Conservation (phyloP, 2,329 filamentous ascomycete genomes). For the Cryoendolithus antarcticus region DNA sequence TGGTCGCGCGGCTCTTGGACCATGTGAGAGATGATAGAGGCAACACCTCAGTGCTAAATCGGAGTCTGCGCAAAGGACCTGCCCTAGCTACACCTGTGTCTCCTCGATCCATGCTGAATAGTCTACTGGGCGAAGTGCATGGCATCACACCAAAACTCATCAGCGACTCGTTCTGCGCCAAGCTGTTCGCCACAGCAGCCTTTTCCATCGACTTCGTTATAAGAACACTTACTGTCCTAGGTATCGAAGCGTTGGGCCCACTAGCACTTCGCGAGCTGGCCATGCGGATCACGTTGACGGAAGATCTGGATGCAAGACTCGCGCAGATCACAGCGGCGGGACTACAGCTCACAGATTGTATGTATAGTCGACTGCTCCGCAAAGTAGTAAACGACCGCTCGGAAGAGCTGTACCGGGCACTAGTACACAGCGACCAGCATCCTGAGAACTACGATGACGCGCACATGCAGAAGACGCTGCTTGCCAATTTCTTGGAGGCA, state of each 20-base stretch:
- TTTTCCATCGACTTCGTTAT: constrained; percentile 62
- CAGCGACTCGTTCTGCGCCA: constrained; percentile 61
- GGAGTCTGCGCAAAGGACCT: too few species aligned
- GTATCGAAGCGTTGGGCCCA: constrained; percentile 60
- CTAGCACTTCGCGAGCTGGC: constrained; percentile 67
- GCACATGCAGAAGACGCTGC: constrained; percentile 40
- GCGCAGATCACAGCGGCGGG: constrained; percentile 47
- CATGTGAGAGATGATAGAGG: too few species aligned
- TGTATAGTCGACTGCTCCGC: constrained; percentile 54
- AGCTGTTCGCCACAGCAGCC: constrained; percentile 67
- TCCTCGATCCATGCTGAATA: constrained; percentile 19
- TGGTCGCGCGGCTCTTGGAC: too few species aligned
- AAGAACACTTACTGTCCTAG: constrained; percentile 56
- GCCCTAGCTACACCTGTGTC: too few species aligned
- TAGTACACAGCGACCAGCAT: constrained; percentile 51
- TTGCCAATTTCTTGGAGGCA: constrained; percentile 39
- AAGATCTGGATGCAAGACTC: constrained; percentile 48
- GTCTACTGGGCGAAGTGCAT: constrained; percentile 26
- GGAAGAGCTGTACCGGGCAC: constrained; percentile 37
- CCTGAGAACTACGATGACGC: constrained; percentile 49
- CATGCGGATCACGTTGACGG: constrained; percentile 45
- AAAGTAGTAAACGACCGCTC: constrained; percentile 49
- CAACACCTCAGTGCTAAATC: too few species aligned
- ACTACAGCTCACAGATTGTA: constrained; percentile 49
- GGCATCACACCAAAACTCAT: constrained; percentile 33